Percentiles rank a stretch among this genome's conserved stretches.
These are phyloP conservation scores for Dendrobium huoshanense DNA, from an alignment of 106 monocot genomes.

Conservation along the genomic window DNA sequence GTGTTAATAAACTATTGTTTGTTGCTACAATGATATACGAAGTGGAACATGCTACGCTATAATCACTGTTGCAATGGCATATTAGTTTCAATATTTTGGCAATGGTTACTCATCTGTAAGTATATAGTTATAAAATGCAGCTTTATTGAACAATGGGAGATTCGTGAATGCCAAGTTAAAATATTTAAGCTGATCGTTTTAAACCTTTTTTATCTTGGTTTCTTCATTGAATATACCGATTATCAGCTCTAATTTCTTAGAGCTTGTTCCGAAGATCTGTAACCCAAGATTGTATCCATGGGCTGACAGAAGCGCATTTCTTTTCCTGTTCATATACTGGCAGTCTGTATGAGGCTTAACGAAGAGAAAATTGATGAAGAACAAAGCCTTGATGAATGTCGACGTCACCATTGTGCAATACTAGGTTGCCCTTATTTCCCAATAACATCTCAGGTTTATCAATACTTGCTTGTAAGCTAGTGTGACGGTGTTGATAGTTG, in stretches of 20 bases:
- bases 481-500: neutral
- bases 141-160: neutral
- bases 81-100: neutral
- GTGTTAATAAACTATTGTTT: neutral
- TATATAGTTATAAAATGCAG: neutral
- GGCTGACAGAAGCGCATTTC: neutral
- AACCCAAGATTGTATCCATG: neutral
- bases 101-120: neutral
- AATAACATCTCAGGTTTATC: neutral
- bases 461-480: neutral
- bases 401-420: neutral
- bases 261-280: neutral
- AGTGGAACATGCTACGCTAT: neutral
- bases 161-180: neutral
- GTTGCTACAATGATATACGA: neutral
- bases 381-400: neutral
- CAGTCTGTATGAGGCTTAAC: neutral
- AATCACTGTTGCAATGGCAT: neutral
- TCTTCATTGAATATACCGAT: neutral
- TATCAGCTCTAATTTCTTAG: neutral
- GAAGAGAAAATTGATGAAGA: neutral
- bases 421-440: neutral
- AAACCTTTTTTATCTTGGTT: neutral
- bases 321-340: neutral
- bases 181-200: neutral